Evolutionary conservation across 345 rosid species (phyloP), one percentile per base, ranked within the genome.

Genomic region (Moricandia arvensis): DNA sequence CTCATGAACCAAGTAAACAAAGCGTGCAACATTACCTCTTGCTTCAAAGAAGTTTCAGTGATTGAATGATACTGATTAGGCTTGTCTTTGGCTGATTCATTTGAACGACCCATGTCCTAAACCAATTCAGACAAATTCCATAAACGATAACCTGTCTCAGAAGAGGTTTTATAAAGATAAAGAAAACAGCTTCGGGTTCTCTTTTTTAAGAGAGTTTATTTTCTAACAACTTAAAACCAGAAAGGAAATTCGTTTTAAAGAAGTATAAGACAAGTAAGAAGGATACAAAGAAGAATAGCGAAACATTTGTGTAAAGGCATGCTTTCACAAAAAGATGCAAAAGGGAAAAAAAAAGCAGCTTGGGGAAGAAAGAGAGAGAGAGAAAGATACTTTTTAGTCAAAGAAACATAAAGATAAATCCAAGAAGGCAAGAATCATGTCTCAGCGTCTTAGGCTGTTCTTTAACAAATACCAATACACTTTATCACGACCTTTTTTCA

Each of bases 31-130:
- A 81, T 67, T 59, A 95, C 99, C 98, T 95, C 99, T 80, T 87
- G 90, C 87, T 86, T 88, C 84, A 95, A 73, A 47, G 87, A 89
- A 72, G 67, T 75, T 66, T 85, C 89, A 5, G 82, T 75, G 71
- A 63, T 76, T 3, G 86, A 84, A 21, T 47, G 70, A 54, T 69
- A 81, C 1, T 80, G 83, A 29, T 83, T 85, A 80, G 81, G 83
- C 80, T 74, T 81, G 81, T 77, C 73, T 80, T 78, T 87, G 74
- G 55, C 69, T 73, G 75, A 57, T 64, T 80, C 80, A 74, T 82
- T 81, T 37, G 77, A 66, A 69, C 75, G 80, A 74, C 80, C 90
- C 87, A 80, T 86, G 61, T 90, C 91, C 98, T 91, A 85, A 51
- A 80, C 63, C 77, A 76, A 38, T 64, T n/a, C 62, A 68, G 71